Base-by-base conservation (phyloP, 805 yeast genomes). In the Candida taoyuanica region DNA sequence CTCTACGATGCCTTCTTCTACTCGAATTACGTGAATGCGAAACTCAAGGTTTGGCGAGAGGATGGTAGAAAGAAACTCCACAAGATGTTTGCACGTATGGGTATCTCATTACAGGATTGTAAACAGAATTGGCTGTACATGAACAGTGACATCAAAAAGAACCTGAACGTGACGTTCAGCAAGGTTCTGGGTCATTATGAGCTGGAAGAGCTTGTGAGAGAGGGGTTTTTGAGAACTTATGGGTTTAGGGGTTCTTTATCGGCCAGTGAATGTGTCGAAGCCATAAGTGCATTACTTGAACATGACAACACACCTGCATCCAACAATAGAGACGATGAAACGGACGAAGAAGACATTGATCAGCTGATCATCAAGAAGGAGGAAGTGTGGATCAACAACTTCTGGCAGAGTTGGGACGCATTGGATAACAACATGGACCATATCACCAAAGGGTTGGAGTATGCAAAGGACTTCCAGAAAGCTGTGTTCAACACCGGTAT, bases 51-150 rank as follows among this genome's bases (percentile, higher is more conserved):
- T 27, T 93, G 96, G 93, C 82, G 89, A 23, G 96, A 86, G 53
- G 89, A 84, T 41, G 98, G 99, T 5, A 74, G 81, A 48, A 87
- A 85, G 55, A 74, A 79, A 47, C 65, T 93, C 35, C 95, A 89
- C 56, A 87, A 88, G 51, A 72, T 93, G 75, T 86, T 93, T 64
- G 98, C 98, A 2, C 76, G 84, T 50, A 93, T 94, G 96, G 98
- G 98, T 7, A 82, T 93, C 5, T 81, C 96, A 1, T 67, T 93
- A 33, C 81, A 78, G 5, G 80, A 82, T n/a, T 93, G 98, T 0
- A 83, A 81, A 53, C 96, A 93, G 59, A 79, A 79, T 39, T 93
- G 98, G 98, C 70, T 82, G 18, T 94, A 91, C 58, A 77, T 91
- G 80, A 93, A 87, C 56, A 75, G 85, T 27, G 71, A 73, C 8